Base-by-base conservation (phyloP, 805 yeast genomes). In the Candida ficus region DNA sequence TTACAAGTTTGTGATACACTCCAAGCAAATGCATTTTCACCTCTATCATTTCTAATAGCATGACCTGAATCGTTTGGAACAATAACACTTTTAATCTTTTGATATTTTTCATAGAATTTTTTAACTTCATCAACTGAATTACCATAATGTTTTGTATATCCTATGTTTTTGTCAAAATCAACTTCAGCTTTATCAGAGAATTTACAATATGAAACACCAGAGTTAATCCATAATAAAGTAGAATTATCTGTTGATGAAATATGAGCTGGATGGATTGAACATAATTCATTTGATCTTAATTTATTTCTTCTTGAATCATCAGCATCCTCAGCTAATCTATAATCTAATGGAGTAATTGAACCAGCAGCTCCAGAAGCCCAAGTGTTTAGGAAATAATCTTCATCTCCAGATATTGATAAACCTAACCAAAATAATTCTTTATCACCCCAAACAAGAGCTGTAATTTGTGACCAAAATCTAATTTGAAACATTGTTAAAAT, bases 381-480 rank as follows among this genome's bases (percentile, higher is more conserved):
- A 7, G 58, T 43, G 50, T 78, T 80, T 56, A 80, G 73, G 27
- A 57, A 60, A 47, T 76, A 78, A 20, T 61, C 55, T 43, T 76
- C 79, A 51, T 77, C 76, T 7, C 85, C 80, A 44, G 68, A 64
- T 44, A 71, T 59, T 21, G 73, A 68, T 57, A 76, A 63, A 3
- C 79, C 81, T 16, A 80, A 54, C 87, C 87, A 80, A 47, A 78
- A 75, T 48, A 79, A 63, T 52, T 80, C 87, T 46, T 80, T 80
- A 47, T 80, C 87, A 17, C 87, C 86, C 73, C 81, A 79, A 9
- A 76, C 66, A 7, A 75, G 70, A 1, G 71, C 62, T 1, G 67
- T 56, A n/a, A 68, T 63, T 11, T 67, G 58, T 29, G 60, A 57
- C 60, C 68, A 68, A 20, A 67, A 50, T 42, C 66, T 67, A 37